Evolutionary conservation across 495 filamentous ascomycete genomes (phyloP).

Genomic region (Tuber borchii): DNA sequence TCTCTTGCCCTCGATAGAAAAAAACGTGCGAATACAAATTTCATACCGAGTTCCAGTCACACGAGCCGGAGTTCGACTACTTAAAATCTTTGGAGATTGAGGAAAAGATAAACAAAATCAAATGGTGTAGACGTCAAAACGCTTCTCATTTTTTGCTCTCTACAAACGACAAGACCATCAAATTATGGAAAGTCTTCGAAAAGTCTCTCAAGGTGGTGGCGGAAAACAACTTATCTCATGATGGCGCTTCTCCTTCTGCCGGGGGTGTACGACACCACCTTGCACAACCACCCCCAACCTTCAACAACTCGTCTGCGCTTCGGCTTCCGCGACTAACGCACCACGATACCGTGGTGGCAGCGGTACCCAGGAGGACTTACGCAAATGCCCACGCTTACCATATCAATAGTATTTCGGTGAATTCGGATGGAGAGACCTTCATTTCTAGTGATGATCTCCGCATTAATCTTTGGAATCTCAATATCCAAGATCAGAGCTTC

Average conservation of each 20-base stretch:
- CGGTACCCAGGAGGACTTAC: conserved; percentile 89
- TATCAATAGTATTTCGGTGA: conserved; percentile 99
- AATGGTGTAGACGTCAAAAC: conserved; percentile 97
- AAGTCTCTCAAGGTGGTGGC: conserved; percentile 98
- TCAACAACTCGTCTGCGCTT: conserved; percentile 71
- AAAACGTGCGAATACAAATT: conserved; percentile 99
- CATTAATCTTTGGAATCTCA: conserved; percentile 97
- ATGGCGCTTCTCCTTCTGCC: conserved; percentile 45
- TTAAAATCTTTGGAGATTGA: conserved; percentile 98
- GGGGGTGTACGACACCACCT: conserved; percentile 40
- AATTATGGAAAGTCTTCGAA: conserved; percentile 99
- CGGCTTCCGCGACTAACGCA: conserved; percentile 94
- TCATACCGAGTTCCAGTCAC: conserved; percentile 98
- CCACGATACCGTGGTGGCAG: conserved; percentile 96
- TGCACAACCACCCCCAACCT: conserved; percentile 54
- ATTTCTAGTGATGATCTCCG: conserved; percentile 96
- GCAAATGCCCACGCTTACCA: conserved; percentile 98
- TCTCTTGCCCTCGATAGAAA: conserved; percentile 55
- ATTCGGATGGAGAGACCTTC: conserved; percentile 98
- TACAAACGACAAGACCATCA: conserved; percentile 99
- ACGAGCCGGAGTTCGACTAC: conserved; percentile 98
- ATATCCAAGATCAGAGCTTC: conserved; percentile 99
- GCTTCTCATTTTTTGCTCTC: conserved; percentile 96
- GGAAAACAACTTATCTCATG: conserved; percentile 95
- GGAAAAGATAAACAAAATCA: conserved; percentile 99